A percentile compares a stretch with the other conserved stretches of the same genome.
phyloP scores from a whole-genome alignment of 192 early-diverging fungal genomes.

The Mortierella hygrophila region DNA sequence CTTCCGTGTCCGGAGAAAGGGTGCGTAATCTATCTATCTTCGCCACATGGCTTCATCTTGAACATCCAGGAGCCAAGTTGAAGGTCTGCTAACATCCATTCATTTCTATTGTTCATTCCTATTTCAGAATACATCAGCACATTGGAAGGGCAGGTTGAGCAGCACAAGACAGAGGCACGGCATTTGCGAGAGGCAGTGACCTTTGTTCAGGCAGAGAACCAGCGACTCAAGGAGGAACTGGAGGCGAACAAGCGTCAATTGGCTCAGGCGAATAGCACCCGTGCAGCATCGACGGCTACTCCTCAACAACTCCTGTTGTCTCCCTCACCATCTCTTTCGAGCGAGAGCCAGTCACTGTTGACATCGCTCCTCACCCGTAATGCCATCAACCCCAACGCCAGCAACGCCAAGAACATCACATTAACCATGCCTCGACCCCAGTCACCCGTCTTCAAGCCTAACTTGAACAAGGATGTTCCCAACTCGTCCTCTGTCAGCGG shows the following conservation, averaged over 20 bases:
- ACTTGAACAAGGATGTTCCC: constrained; percentile 45
- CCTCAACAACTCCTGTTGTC: constrained; percentile 6
- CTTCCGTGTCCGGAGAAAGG: constrained; percentile 87
- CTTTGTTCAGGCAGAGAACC: constrained; percentile 39
- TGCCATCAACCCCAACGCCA: constrained; percentile 18
- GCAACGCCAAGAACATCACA: constrained; percentile 7
- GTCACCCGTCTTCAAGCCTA: constrained; percentile 24
- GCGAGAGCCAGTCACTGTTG: constrained; percentile 23
- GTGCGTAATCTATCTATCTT: constrained; percentile 27
- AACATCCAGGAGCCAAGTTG: not conserved
- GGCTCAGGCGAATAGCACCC: constrained; percentile 16
- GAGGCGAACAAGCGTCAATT: constrained; percentile 29
- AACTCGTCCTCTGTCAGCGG: constrained; percentile 30
- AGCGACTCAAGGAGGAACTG: constrained; percentile 37
- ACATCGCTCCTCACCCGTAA: constrained; percentile 23
- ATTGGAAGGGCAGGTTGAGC: constrained; percentile 46
- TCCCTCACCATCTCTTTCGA: constrained; percentile 16
- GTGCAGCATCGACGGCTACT: not conserved
- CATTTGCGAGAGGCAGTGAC: constrained; percentile 48
- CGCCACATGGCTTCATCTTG: too few relatives aligned
- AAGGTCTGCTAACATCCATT: not conserved
- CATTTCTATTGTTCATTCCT: not conserved
- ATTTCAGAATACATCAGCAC: constrained; percentile 39
- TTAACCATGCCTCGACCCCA: constrained; percentile 26
- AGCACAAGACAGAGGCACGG: constrained; percentile 45